Evolutionary conservation across 805 yeast species (phyloP).

Genomic region (Wickerhamiella spandovensis): DNA sequence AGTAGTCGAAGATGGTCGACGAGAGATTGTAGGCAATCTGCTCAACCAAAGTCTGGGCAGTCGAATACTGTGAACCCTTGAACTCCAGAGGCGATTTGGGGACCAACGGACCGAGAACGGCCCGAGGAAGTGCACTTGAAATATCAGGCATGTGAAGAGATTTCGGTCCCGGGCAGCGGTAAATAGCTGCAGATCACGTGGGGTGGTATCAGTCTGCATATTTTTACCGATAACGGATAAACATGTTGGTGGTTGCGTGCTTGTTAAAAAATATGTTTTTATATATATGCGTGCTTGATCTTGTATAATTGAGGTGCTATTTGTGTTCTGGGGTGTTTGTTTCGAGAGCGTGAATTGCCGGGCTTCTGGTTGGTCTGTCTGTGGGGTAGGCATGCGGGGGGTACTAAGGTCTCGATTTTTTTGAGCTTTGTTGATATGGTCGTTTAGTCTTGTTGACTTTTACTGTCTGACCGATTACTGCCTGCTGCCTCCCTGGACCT

Average conservation of each 20-base stretch:
- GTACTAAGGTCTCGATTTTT: too few species aligned
- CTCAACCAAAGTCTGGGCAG: conserved; percentile 16
- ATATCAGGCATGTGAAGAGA: conserved; percentile 1
- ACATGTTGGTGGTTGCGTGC: background rate
- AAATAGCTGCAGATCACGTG: background rate
- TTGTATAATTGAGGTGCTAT: too few species aligned
- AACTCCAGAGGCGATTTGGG: conserved; percentile 1
- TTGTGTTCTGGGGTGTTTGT: too few species aligned
- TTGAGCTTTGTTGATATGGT: too few species aligned
- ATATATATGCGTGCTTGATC: background rate
- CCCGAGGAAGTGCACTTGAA: background rate
- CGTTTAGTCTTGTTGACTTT: too few species aligned
- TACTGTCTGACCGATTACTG: too few species aligned
- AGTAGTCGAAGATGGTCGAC: conserved; percentile 38
- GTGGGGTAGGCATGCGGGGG: too few species aligned
- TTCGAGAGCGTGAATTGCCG: too few species aligned
- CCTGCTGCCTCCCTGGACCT: too few species aligned
- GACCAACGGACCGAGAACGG: background rate
- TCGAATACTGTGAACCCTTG: background rate
- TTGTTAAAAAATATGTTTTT: background rate
- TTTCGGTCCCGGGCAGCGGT: background rate
- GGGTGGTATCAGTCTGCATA: background rate
- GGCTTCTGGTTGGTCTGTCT: too few species aligned
- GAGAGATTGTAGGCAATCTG: conserved; percentile 24
- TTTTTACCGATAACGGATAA: background rate